Percentiles rank a stretch among this genome's conserved stretches.
Conservation (phyloP, 2,329 filamentous ascomycete genomes). For the Colletotrichum horii region DNA sequence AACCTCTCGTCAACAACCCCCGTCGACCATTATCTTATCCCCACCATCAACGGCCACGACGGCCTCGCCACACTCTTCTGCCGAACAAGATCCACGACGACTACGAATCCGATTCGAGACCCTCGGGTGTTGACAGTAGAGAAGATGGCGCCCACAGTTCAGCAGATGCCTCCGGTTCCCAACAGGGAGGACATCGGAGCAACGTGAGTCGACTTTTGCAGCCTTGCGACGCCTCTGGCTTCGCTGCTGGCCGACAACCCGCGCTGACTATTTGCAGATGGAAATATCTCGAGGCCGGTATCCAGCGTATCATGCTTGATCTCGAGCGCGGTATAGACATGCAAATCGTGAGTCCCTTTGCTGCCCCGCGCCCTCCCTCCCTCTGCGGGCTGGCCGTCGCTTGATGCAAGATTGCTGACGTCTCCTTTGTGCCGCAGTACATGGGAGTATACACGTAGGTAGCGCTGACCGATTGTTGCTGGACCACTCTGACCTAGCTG, state of each 20-base stretch:
- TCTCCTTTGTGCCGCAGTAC: conserved; percentile 59
- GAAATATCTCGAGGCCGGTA: conserved; percentile 86
- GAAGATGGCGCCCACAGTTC: conserved; percentile 38
- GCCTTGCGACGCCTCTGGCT: neutral
- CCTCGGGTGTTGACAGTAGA: conserved; percentile 34
- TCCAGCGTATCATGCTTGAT: conserved; percentile 92
- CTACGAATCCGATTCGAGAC: conserved; percentile 22
- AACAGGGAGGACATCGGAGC: conserved; percentile 66
- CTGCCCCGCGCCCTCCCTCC: conserved; percentile 2
- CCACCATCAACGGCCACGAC: conserved; percentile 23
- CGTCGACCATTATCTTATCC: conserved; percentile 1
- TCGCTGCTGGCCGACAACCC: neutral
- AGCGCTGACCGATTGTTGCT: neutral
- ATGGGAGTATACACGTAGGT: conserved; percentile 92
- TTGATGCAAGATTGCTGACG: conserved; percentile 1
- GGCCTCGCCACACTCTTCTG: neutral
- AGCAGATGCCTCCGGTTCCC: conserved; percentile 62
- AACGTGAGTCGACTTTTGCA: conserved; percentile 40
- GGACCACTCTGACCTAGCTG: conserved; percentile 37
- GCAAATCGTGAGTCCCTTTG: conserved; percentile 69
- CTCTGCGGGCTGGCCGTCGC: neutral
- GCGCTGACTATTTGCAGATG: conserved; percentile 62
- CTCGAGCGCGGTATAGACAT: conserved; percentile 93
- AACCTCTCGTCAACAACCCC: neutral
- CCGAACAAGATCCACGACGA: neutral